phyloP scores from a whole-genome alignment of 495 filamentous ascomycete species.

The Endocarpon pusillum region DNA sequence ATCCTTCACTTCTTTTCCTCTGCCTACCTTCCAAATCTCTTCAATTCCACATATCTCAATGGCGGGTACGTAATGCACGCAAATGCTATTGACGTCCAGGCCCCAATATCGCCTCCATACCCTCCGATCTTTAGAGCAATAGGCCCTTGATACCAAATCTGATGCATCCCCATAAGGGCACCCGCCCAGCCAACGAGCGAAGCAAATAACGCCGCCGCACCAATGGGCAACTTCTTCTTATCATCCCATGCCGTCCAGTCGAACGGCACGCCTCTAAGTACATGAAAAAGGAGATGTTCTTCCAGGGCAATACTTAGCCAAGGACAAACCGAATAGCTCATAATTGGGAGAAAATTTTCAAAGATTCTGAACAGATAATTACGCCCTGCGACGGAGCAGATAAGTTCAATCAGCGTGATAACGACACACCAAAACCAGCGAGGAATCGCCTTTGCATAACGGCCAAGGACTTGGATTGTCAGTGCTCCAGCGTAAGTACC shows the following conservation, averaged over 20 bases:
- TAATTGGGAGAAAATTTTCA: conserved; percentile 39
- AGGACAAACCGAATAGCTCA: conserved; percentile 43
- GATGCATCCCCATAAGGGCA: conserved; percentile 43
- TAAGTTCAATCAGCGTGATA: conserved; percentile 57
- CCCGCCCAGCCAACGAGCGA: conserved; percentile 48
- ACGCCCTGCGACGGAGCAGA: conserved; percentile 35
- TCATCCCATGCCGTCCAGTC: conserved; percentile 42
- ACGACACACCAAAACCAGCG: conserved; percentile 64
- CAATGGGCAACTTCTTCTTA: conserved; percentile 32
- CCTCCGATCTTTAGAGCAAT: conserved; percentile 29
- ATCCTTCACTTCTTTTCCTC: conserved; percentile 1
- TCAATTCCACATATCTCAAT: conserved; percentile 14
- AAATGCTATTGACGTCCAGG: conserved; percentile 9
- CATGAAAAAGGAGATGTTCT: conserved; percentile 35
- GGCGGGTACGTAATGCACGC: conserved; percentile 12
- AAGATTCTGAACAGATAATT: conserved; percentile 36
- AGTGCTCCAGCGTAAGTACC: conserved; percentile 73
- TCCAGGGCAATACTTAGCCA: conserved; percentile 34
- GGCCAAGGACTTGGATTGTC: conserved; percentile 53
- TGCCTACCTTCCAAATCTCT: conserved; percentile 9
- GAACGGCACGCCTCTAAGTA: conserved; percentile 19
- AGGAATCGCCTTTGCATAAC: conserved; percentile 48
- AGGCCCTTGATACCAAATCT: conserved; percentile 41
- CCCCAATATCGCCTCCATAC: conserved; percentile 15
- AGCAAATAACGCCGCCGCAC: conserved; percentile 36